Base-by-base conservation (phyloP, 331 rosid species). In the Rosa hybrid region DNA sequence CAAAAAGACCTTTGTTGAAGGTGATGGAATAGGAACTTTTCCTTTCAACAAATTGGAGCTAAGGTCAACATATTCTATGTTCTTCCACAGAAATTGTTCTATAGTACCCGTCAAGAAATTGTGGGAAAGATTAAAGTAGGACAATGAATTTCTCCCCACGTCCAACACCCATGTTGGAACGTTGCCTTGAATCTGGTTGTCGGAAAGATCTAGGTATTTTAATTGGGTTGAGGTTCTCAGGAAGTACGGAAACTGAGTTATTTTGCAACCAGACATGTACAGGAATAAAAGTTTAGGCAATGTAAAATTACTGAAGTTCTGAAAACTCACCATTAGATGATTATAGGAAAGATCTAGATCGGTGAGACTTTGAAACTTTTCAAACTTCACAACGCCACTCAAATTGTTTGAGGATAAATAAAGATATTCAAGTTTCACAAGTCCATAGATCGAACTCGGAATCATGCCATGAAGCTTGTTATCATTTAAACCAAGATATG, bases 151-250 rank as follows among this genome's bases (percentile, higher is more conserved):
- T 18, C 10, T 65, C 23, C 64, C 75, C 12, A 17, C 67, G 4
- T 75, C 50, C 7, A 12, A 30, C 30, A 80, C 16, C 88, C 88
- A 84, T 1, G 56, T 48, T 1, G 86, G 86, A 41, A 86, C 17
- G 4, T 56, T 18, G 2, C 80, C 90, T 8, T 71, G 75, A 21
- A 86, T 86, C 2, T 30, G 44, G 51, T 81, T 84, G 30, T 75
- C 4, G 9, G 85, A 82, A 23, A 81, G 69, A 44, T 75, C 54
- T 8, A 81, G 39, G 0, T 1, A 4, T 18, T 7, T 2, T 18
- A 87, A 9, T 3, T 56, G 0, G 48, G 4, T 48, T 20, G 46
- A 7, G 8, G 0, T 38, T 5, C 30, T 38, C 7, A 80, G 3
- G 72, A 87, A 5, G 78, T 60, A 39, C 0, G 89, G 87, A 72